A percentile compares a stretch with the other conserved stretches of the same genome.
phyloP scores from a whole-genome alignment of 495 filamentous ascomycete genomes.

The Daldinia loculata region DNA sequence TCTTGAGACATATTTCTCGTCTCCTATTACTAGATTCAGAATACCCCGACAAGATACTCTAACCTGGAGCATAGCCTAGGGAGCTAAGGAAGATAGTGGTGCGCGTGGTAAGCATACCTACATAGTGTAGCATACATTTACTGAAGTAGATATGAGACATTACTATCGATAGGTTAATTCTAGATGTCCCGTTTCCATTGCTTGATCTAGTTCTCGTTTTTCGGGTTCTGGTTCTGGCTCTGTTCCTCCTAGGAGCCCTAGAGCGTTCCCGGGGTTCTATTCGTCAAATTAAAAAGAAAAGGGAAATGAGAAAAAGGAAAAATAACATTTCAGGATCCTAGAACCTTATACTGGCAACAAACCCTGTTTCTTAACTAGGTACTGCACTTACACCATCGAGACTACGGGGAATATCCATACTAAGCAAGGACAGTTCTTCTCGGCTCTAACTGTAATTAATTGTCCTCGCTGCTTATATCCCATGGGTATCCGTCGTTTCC shows the following conservation, averaged over 20 bases:
- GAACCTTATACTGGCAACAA: constrained; percentile 4
- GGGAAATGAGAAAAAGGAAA: constrained; percentile 18
- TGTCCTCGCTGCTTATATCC: not conserved
- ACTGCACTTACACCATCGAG: not conserved
- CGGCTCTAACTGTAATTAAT: not conserved
- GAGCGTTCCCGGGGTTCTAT: constrained; percentile 13
- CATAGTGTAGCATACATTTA: not conserved
- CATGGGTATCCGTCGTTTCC: not conserved
- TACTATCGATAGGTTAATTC: constrained; percentile 21
- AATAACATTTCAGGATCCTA: not conserved
- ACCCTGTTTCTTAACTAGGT: not conserved
- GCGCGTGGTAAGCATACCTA: not conserved
- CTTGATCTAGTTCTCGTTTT: constrained; percentile 10
- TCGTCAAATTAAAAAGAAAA: constrained; percentile 7
- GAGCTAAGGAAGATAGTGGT: constrained; percentile 12
- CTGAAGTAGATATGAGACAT: constrained; percentile 22
- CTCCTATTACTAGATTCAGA: constrained; percentile 47
- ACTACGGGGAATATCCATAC: not conserved
- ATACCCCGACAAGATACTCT: constrained; percentile 32
- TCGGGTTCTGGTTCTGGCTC: not conserved
- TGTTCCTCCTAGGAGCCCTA: constrained; percentile 14
- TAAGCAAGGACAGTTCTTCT: not conserved
- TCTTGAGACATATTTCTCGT: constrained; percentile 44
- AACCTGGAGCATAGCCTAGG: constrained; percentile 24
- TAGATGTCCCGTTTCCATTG: constrained; percentile 1